phyloP scores from a whole-genome alignment of 2,329 filamentous ascomycete species.

The Monilinia vaccinii-corymbosi region DNA sequence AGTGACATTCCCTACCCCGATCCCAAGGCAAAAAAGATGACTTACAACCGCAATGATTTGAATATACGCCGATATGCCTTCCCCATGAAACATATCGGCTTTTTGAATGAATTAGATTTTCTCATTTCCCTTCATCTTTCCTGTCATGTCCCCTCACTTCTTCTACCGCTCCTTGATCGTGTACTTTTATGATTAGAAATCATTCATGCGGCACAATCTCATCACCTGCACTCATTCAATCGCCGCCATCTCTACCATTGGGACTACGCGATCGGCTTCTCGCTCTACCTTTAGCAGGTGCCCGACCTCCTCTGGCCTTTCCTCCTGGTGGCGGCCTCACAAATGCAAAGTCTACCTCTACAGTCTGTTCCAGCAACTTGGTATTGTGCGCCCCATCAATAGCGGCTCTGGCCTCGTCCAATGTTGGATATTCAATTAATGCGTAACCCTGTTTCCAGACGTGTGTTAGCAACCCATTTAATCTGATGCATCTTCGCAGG shows the following conservation, averaged over 20 bases:
- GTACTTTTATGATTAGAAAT: not conserved
- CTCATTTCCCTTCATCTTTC: not conserved
- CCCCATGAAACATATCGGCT: slow-evolving; percentile 8
- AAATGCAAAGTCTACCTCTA: slow-evolving; percentile 77
- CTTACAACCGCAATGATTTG: slow-evolving; percentile 8
- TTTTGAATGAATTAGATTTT: not conserved
- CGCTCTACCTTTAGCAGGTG: slow-evolving; percentile 27
- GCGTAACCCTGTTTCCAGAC: slow-evolving; percentile 58
- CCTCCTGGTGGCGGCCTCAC: slow-evolving; percentile 62
- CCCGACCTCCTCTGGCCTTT: slow-evolving; percentile 36
- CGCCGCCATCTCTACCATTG: slow-evolving; percentile 21
- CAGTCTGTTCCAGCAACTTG: slow-evolving; percentile 72
- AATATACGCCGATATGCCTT: slow-evolving; percentile 11
- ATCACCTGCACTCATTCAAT: slow-evolving; percentile 16
- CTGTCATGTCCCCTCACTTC: not conserved
- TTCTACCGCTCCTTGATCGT: not conserved
- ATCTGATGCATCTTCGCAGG: not conserved
- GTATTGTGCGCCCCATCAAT: slow-evolving; percentile 71
- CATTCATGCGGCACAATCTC: slow-evolving; percentile 1
- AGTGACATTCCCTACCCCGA: not conserved
- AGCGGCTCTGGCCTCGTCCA: slow-evolving; percentile 70
- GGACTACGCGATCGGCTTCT: slow-evolving; percentile 30
- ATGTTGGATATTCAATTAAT: slow-evolving; percentile 73
- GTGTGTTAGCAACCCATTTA: slow-evolving; percentile 1
- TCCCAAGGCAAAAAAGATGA: not conserved